A percentile compares a stretch with the other conserved stretches of the same genome.
These are phyloP conservation scores for Moricandia arvensis DNA, from an alignment of 345 rosid species.

Conservation along the genomic window DNA sequence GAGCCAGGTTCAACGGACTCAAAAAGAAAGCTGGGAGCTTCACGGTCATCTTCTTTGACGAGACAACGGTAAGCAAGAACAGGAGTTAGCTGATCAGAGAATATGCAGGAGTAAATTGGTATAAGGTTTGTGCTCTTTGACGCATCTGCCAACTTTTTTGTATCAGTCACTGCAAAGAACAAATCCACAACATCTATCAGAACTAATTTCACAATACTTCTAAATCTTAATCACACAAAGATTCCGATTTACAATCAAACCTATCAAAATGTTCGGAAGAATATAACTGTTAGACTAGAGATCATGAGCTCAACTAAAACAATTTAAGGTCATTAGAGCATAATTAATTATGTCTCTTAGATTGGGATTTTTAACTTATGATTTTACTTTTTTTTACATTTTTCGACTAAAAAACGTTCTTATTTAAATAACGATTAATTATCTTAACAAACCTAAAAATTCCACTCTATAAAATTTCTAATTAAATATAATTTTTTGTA, in stretches of 20 bases:
- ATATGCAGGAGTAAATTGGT: slow-evolving; percentile 69
- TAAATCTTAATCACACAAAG: not conserved
- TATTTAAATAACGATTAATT: too few relatives aligned
- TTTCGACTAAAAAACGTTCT: too few relatives aligned
- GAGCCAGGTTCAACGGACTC: slow-evolving; percentile 80
- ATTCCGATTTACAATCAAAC: slow-evolving; percentile 1
- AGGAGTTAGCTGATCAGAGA: slow-evolving; percentile 88
- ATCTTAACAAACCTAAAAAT: too few relatives aligned
- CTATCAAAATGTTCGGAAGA: too few relatives aligned
- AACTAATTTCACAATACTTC: not conserved
- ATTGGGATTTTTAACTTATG: too few relatives aligned
- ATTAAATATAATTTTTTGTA: too few relatives aligned
- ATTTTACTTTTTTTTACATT: too few relatives aligned
- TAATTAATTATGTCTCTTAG: too few relatives aligned
- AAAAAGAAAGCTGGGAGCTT: slow-evolving; percentile 84
- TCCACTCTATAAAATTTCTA: too few relatives aligned
- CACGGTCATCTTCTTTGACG: slow-evolving; percentile 80
- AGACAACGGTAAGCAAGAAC: slow-evolving; percentile 85
- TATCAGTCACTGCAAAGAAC: slow-evolving; percentile 44
- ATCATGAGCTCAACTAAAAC: too few relatives aligned
- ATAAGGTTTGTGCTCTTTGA: slow-evolving; percentile 60
- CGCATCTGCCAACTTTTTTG: slow-evolving; percentile 52
- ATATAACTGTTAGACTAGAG: too few relatives aligned
- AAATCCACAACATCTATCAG: not conserved
- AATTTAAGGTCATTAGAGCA: too few relatives aligned